Evolutionary conservation across 139 green algal species (phyloP).

Genomic region (Asterochloris sp.): DNA sequence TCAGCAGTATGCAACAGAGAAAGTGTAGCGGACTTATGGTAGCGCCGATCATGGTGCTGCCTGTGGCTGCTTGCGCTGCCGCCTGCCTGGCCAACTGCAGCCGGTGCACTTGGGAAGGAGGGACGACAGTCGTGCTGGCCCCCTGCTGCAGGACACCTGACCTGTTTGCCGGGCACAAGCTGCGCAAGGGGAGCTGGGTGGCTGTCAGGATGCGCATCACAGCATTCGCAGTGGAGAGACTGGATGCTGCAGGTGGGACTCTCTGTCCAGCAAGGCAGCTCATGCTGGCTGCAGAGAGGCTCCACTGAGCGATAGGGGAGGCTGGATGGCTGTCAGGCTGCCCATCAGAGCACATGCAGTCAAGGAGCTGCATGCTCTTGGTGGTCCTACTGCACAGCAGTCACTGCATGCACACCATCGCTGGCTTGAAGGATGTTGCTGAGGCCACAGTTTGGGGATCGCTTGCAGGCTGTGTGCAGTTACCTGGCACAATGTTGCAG

Average conservation of each 20-base stretch:
- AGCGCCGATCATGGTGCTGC: no score
- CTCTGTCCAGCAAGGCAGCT: slow-evolving; percentile 12
- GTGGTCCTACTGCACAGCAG: no score
- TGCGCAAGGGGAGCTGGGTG: slow-evolving; percentile 43
- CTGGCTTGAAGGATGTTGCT: no score
- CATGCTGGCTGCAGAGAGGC: neutral
- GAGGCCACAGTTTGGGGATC: no score
- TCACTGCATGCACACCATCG: no score
- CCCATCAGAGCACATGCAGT: no score
- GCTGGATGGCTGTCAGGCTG: no score
- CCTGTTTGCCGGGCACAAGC: slow-evolving; percentile 35
- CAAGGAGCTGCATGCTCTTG: no score
- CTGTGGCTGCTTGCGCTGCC: no score
- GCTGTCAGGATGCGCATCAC: slow-evolving; percentile 48
- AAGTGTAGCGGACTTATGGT: neutral
- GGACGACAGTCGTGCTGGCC: neutral
- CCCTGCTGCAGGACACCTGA: slow-evolving; percentile 19
- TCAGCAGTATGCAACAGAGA: neutral
- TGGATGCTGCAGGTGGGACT: slow-evolving; percentile 29
- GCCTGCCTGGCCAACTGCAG: neutral
- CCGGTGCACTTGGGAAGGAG: neutral
- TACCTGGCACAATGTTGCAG: no score
- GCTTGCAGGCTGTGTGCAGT: no score
- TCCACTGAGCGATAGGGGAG: no score
- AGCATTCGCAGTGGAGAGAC: slow-evolving; percentile 48